phyloP scores from a whole-genome alignment of 2,329 filamentous ascomycete species.

The Paecilomyces sp. region DNA sequence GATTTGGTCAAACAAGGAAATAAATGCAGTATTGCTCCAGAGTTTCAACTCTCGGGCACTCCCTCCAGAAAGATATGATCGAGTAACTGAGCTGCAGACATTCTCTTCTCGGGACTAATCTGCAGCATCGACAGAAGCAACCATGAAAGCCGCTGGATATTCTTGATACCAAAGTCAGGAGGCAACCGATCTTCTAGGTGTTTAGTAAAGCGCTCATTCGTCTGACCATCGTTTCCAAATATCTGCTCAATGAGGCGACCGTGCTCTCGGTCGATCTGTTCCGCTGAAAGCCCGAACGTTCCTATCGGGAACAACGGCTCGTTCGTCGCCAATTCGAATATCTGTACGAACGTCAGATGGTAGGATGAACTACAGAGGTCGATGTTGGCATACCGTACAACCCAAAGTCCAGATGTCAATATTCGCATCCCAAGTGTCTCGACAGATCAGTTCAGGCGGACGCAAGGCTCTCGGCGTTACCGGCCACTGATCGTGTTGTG shows the following conservation, averaged over 20 bases:
- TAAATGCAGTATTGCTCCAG: too few relatives aligned
- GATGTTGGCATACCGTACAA: not conserved
- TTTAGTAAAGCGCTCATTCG: not conserved
- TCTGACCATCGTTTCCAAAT: not conserved
- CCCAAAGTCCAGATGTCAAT: constrained; percentile 16
- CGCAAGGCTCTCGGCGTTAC: constrained; percentile 11
- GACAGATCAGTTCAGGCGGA: constrained; percentile 12
- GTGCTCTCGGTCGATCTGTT: not conserved
- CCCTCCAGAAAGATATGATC: not conserved
- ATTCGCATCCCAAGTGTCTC: constrained; percentile 6
- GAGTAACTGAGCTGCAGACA: not conserved
- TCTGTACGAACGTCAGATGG: not conserved
- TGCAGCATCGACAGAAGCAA: not conserved
- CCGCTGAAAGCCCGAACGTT: not conserved
- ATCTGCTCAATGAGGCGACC: not conserved
- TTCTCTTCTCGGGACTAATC: not conserved
- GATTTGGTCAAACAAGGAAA: too few relatives aligned
- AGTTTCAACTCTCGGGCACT: not conserved
- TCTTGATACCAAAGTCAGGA: not conserved
- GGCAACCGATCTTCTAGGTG: not conserved
- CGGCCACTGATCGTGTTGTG: constrained; percentile 5
- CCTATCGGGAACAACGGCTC: not conserved
- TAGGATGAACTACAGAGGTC: not conserved
- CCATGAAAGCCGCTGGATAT: not conserved
- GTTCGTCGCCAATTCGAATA: not conserved